A percentile compares a stretch with the other conserved stretches of the same genome.
Evolutionary conservation across 2,329 filamentous ascomycete species (phyloP).

Genomic region (Byssochlamys sp.): DNA sequence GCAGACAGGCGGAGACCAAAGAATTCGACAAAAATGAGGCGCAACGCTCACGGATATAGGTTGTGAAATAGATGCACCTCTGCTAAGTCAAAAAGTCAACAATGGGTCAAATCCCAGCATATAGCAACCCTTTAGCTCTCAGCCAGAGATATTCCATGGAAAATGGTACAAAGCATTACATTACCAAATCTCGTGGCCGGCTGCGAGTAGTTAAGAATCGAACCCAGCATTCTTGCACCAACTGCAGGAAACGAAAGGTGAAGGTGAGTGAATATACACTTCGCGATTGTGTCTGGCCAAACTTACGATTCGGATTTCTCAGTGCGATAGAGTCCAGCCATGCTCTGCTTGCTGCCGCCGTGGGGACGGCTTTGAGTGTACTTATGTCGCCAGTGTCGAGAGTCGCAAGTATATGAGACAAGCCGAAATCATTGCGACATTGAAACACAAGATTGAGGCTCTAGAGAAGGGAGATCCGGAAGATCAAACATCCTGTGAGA

Average conservation of each 20-base stretch:
- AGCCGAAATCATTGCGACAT: not conserved
- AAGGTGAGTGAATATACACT: not conserved
- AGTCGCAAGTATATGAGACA: slow-evolving; percentile 1
- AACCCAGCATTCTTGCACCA: not conserved
- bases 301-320: not conserved
- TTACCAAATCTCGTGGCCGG: not conserved
- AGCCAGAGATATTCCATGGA: not conserved
- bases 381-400: not conserved
- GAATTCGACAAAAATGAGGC: not conserved
- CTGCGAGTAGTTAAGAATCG: not conserved
- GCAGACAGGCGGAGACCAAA: not conserved
- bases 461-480: not conserved
- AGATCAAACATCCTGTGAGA: not conserved
- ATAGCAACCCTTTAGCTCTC: not conserved
- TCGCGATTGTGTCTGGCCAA: not conserved
- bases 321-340: slow-evolving; percentile 1
- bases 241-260: not conserved
- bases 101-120: not conserved
- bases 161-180: not conserved
- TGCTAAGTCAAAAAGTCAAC: not conserved
- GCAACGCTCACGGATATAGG: not conserved
- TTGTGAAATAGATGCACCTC: not conserved
- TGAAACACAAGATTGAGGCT: not conserved
- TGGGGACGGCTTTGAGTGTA: not conserved
- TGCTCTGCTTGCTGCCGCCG: not conserved